Evolutionary conservation across 2,329 filamentous ascomycete genomes (phyloP).

Genomic region (Lachnellula arida): DNA sequence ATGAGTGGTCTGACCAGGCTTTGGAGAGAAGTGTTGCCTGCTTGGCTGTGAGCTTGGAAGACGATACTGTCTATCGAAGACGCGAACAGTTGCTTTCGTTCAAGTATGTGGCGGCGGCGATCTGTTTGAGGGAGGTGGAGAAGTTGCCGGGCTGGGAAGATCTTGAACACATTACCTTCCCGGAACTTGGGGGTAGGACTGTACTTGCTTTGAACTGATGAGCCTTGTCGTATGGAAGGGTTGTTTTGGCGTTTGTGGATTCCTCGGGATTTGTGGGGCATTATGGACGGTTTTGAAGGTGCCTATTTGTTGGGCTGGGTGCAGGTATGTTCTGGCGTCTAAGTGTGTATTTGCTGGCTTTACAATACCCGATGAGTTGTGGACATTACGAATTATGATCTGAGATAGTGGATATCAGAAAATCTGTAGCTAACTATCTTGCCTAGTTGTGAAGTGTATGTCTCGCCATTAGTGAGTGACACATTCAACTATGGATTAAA

Average conservation of each 20-base stretch:
- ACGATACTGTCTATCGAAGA: slow-evolving; percentile 20
- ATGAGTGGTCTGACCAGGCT: slow-evolving; percentile 35
- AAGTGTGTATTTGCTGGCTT: not conserved
- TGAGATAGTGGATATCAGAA: not conserved
- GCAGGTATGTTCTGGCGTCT: not conserved
- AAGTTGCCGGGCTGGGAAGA: slow-evolving; percentile 13
- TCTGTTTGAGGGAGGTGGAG: slow-evolving; percentile 46
- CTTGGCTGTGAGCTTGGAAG: slow-evolving; percentile 38
- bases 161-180: not conserved
- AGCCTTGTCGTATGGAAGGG: not conserved
- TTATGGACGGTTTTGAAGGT: not conserved
- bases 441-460: no score
- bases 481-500: no score
- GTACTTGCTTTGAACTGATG: not conserved
- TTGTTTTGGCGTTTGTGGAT: not conserved
- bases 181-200: not conserved
- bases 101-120: slow-evolving; percentile 46
- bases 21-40: slow-evolving; percentile 47
- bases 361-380: not conserved
- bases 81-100: slow-evolving; percentile 43
- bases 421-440: not conserved
- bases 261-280: not conserved
- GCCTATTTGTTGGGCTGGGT: not conserved
- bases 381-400: not conserved
- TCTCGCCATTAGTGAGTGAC: no score